Conservation (phyloP, 441 rosid species). For the Populus hybrid region DNA sequence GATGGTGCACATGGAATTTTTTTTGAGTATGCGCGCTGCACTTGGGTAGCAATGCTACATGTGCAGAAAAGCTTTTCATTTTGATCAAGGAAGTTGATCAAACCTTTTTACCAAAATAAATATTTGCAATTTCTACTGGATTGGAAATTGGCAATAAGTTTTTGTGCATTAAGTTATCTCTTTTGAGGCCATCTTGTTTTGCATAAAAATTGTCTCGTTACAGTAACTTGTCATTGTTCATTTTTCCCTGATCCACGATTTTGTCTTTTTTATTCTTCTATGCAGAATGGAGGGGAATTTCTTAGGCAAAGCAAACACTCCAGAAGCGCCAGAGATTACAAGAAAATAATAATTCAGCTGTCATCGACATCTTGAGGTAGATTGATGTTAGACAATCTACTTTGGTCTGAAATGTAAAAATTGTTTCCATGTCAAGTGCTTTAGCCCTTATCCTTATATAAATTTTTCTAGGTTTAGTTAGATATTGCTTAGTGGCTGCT, state of each 20-base stretch:
- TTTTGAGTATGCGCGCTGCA: neutral
- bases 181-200: conserved; percentile 2
- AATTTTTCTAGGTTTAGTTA: too few species aligned
- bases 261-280: conserved; percentile 6
- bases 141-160: neutral
- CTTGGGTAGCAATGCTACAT: neutral
- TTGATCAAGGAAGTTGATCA: neutral
- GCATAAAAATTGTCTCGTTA: conserved; percentile 1
- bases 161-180: neutral
- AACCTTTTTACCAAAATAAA: neutral
- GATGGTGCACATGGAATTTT: neutral
- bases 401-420: conserved; percentile 13
- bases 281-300: conserved; percentile 79
- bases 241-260: neutral
- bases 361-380: conserved; percentile 66
- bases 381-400: conserved; percentile 13
- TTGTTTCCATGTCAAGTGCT: conserved; percentile 1
- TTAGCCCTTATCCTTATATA: neutral
- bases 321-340: conserved; percentile 81
- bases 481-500: neutral
- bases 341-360: conserved; percentile 47
- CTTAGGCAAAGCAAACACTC: conserved; percentile 88
- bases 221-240: neutral
- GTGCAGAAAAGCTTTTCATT: neutral
- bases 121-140: neutral